Percentiles rank a stretch among this genome's conserved stretches.
phyloP scores from a whole-genome alignment of 2,329 filamentous ascomycete genomes.

The Talaromyces sp. region DNA sequence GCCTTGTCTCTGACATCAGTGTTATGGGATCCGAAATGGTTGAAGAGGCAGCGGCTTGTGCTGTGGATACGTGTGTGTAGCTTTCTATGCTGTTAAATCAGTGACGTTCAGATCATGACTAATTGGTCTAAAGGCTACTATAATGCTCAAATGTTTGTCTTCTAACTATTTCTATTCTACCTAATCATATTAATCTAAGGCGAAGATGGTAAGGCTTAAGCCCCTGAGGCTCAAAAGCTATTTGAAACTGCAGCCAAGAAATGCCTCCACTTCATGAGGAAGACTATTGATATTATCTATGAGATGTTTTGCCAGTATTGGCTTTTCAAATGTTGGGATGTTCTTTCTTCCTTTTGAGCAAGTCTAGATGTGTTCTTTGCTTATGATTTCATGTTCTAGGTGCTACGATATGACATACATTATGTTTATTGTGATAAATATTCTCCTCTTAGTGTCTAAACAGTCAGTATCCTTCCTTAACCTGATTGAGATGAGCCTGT shows the following conservation, averaged over 20 bases:
- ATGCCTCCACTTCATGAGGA: constrained; percentile 30
- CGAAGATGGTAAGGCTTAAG: background rate
- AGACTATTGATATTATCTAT: constrained; percentile 40
- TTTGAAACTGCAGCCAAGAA: background rate
- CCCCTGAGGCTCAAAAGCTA: background rate
- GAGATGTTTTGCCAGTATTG: constrained; percentile 38
- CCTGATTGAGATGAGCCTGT: background rate
- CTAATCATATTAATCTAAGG: background rate
- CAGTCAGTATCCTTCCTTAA: background rate
- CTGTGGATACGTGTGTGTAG: background rate
- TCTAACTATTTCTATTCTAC: background rate
- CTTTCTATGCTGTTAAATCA: background rate
- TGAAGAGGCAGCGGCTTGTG: background rate
- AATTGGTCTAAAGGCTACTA: background rate
- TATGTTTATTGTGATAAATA: constrained; percentile 33
- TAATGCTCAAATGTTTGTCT: background rate
- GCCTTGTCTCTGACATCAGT: background rate
- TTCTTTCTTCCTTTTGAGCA: too few relatives aligned
- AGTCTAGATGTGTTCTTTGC: too few relatives aligned
- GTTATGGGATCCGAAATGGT: background rate
- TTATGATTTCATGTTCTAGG: too few relatives aligned
- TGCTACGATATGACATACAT: constrained; percentile 45
- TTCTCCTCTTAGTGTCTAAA: background rate
- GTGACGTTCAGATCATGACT: too few relatives aligned
- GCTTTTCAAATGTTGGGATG: constrained; percentile 41